phyloP scores from a whole-genome alignment of 495 filamentous ascomycete species.

The Parachaetomium inaequale region DNA sequence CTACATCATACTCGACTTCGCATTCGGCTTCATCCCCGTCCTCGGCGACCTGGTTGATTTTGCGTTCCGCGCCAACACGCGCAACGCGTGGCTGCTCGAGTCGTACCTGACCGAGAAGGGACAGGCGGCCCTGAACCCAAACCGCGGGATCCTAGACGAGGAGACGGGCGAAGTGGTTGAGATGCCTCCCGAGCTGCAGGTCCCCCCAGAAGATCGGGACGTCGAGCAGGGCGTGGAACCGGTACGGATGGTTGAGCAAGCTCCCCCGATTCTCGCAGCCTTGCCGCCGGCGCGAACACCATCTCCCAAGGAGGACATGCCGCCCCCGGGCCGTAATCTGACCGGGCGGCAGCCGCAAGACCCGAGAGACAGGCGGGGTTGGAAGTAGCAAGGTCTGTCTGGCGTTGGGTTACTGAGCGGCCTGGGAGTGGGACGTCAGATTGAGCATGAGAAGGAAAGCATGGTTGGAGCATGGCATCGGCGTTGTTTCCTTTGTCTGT shows the following conservation, averaged over 20 bases:
- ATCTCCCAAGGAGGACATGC: not conserved
- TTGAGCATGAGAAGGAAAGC: not conserved
- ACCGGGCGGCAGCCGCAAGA: conserved; percentile 10
- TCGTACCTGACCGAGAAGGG: conserved; percentile 61
- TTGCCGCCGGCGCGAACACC: conserved; percentile 1
- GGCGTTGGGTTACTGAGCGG: not conserved
- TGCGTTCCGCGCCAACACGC: conserved; percentile 62
- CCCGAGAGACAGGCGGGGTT: conserved; percentile 9
- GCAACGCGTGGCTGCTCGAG: conserved; percentile 74
- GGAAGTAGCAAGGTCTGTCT: not conserved
- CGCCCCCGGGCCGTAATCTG: conserved; percentile 11
- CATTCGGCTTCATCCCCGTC: conserved; percentile 79
- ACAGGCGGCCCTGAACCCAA: conserved; percentile 37
- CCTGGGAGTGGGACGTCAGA: not conserved
- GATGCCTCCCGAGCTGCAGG: conserved; percentile 7
- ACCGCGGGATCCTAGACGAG: conserved; percentile 35
- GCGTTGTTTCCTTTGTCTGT: not conserved
- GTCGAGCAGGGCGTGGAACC: conserved; percentile 14
- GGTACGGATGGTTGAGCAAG: not conserved
- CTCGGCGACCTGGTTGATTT: conserved; percentile 77
- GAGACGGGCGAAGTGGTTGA: conserved; percentile 14
- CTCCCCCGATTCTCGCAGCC: not conserved
- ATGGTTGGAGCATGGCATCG: not conserved
- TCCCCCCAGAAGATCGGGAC: conserved; percentile 4
- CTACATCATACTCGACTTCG: conserved; percentile 73